phyloP scores from a whole-genome alignment of 1,284 basidiomycete genomes.

The Sporisorium sorghi region DNA sequence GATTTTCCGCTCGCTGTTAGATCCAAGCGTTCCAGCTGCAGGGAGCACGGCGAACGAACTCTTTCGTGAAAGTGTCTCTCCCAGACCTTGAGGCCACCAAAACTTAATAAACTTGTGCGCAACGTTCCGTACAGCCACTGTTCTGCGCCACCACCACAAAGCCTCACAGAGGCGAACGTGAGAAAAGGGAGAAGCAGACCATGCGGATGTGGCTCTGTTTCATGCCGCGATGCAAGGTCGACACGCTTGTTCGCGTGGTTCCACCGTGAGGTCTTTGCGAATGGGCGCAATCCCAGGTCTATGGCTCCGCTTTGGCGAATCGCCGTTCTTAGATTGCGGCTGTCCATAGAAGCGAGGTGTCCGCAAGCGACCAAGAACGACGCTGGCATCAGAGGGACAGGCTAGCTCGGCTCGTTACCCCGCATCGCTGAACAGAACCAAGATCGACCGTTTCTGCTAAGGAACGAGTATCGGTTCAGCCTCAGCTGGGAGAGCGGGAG shows the following conservation, averaged over 20 bases:
- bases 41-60: constrained; percentile 11
- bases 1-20: neutral
- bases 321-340: neutral
- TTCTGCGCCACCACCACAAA: constrained; percentile 1
- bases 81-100: too few relatives aligned
- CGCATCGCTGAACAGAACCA: neutral
- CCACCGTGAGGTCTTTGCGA: neutral
- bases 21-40: constrained; percentile 28
- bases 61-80: too few relatives aligned
- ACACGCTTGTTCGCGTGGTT: constrained; percentile 1
- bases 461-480: neutral
- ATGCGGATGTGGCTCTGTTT: constrained; percentile 4
- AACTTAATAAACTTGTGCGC: neutral
- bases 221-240: constrained; percentile 5
- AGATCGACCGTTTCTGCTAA: neutral
- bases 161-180: neutral
- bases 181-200: neutral
- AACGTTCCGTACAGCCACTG: neutral
- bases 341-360: neutral
- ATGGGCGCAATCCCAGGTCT: neutral
- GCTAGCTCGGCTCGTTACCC: constrained; percentile 5
- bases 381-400: neutral
- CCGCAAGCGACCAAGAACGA: constrained; percentile 4
- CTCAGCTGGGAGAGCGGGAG: neutral
- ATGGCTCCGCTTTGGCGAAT: neutral